A percentile compares a stretch with the other conserved stretches of the same genome.
These are phyloP conservation scores for Aureoboletus auriporus DNA, from an alignment of 768 basidiomycete genomes.

Conservation along the genomic window DNA sequence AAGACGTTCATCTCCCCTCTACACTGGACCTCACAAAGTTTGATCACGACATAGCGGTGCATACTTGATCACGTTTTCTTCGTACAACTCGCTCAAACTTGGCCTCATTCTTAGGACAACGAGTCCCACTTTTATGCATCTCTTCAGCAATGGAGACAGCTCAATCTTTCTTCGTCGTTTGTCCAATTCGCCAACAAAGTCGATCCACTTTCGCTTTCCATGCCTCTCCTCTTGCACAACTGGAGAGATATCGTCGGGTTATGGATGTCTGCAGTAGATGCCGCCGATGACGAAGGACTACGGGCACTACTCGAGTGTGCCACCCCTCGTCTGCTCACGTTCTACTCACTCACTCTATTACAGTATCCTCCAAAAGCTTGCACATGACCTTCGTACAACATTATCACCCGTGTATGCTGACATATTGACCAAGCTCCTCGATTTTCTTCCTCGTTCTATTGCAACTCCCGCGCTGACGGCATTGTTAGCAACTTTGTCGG, in stretches of 20 bases:
- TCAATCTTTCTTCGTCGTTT: slow-evolving; percentile 77
- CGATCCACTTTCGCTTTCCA: slow-evolving; percentile 60
- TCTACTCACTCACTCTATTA: slow-evolving; percentile 8
- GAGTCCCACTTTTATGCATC: slow-evolving; percentile 76
- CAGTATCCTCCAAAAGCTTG: slow-evolving; percentile 75
- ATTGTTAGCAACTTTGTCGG: slow-evolving; percentile 64
- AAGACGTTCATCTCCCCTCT: slow-evolving; percentile 69
- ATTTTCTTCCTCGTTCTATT: slow-evolving; percentile 54
- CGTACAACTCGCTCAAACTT: neutral
- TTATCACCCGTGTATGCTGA: slow-evolving; percentile 58
- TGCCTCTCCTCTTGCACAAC: slow-evolving; percentile 80
- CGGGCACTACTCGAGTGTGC: slow-evolving; percentile 74
- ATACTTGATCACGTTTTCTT: neutral
- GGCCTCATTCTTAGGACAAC: slow-evolving; percentile 50
- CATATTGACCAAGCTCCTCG: slow-evolving; percentile 52
- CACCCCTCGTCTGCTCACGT: neutral
- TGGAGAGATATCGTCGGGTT: slow-evolving; percentile 63
- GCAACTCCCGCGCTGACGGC: slow-evolving; percentile 56
- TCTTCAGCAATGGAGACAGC: slow-evolving; percentile 71
- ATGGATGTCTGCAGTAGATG: slow-evolving; percentile 58
- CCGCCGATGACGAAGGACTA: slow-evolving; percentile 68
- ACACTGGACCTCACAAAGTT: slow-evolving; percentile 51
- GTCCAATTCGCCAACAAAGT: slow-evolving; percentile 62
- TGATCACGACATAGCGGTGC: slow-evolving; percentile 56
- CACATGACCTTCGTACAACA: slow-evolving; percentile 78